phyloP scores from a whole-genome alignment of 768 basidiomycete species.

The Trametes elegans region DNA sequence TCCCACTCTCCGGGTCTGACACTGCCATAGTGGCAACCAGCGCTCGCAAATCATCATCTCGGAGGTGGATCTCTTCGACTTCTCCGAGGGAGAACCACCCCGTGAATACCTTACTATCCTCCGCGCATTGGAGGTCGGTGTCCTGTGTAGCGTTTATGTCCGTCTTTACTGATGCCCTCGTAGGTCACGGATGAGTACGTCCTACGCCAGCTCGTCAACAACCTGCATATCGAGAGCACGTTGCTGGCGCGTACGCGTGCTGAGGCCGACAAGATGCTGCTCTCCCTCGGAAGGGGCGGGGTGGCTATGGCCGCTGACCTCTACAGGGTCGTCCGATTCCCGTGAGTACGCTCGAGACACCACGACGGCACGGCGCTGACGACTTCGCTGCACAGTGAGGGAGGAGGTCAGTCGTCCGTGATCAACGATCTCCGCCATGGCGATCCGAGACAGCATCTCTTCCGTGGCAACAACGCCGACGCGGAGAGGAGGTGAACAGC shows the following conservation, averaged over 20 bases:
- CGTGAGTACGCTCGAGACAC: conserved; percentile 48
- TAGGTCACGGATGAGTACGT: conserved; percentile 78
- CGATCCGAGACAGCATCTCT: conserved; percentile 45
- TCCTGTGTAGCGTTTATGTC: conserved; percentile 25
- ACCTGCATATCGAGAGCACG: conserved; percentile 64
- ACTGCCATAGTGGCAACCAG: conserved; percentile 33
- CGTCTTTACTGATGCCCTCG: not conserved
- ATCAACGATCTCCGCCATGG: conserved; percentile 29
- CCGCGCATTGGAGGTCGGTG: conserved; percentile 82
- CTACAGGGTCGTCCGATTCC: conserved; percentile 61
- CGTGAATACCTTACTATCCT: conserved; percentile 66
- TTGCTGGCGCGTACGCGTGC: conserved; percentile 63
- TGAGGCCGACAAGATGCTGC: conserved; percentile 57
- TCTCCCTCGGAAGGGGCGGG: conserved; percentile 45
- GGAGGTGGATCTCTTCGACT: conserved; percentile 81
- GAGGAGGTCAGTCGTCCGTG: conserved; percentile 57
- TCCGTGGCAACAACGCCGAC: conserved; percentile 51
- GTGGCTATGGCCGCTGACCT: conserved; percentile 61
- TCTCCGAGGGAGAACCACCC: conserved; percentile 67
- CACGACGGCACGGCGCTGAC: not conserved
- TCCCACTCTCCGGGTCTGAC: not conserved
- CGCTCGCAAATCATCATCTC: conserved; percentile 57
- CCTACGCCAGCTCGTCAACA: conserved; percentile 78
- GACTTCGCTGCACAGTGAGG: conserved; percentile 67
- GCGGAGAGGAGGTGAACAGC: conserved; percentile 44